phyloP scores from a whole-genome alignment of 2,329 filamentous ascomycete genomes.

The Colletotrichum plurivorum region DNA sequence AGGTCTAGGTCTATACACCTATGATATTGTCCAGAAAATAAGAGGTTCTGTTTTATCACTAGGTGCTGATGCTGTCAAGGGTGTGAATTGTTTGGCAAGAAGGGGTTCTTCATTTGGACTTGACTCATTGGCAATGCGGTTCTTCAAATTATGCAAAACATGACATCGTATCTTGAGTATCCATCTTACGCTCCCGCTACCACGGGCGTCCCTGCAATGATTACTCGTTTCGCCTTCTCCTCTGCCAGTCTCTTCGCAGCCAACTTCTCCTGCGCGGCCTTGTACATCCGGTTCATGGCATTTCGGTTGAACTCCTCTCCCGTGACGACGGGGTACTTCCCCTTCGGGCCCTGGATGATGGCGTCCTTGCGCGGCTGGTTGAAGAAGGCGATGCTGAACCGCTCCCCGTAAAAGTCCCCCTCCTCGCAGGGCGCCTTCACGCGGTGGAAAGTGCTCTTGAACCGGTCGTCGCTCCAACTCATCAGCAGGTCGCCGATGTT shows the following conservation, averaged over 20 bases:
- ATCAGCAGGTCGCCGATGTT: constrained; percentile 78
- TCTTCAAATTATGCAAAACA: background rate
- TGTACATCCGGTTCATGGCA: constrained; percentile 25
- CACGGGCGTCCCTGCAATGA: background rate
- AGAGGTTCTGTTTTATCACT: no score
- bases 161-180: background rate
- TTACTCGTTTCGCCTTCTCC: background rate
- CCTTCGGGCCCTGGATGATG: constrained; percentile 70
- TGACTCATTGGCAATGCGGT: background rate
- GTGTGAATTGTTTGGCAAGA: no score
- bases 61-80: no score
- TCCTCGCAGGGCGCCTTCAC: constrained; percentile 72
- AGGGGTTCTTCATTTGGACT: no score
- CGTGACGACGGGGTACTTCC: constrained; percentile 74
- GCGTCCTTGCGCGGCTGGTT: constrained; percentile 74
- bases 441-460: constrained; percentile 76
- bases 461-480: constrained; percentile 77
- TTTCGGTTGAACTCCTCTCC: constrained; percentile 69
- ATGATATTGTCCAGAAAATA: no score
- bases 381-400: constrained; percentile 77
- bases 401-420: constrained; percentile 69
- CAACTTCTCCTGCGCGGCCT: constrained; percentile 18
- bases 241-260: background rate
- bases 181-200: background rate
- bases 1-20: no score